These are phyloP conservation scores for Phoma sp. DNA, from an alignment of 2,329 filamentous ascomycete genomes.

Conservation along the genomic window DNA sequence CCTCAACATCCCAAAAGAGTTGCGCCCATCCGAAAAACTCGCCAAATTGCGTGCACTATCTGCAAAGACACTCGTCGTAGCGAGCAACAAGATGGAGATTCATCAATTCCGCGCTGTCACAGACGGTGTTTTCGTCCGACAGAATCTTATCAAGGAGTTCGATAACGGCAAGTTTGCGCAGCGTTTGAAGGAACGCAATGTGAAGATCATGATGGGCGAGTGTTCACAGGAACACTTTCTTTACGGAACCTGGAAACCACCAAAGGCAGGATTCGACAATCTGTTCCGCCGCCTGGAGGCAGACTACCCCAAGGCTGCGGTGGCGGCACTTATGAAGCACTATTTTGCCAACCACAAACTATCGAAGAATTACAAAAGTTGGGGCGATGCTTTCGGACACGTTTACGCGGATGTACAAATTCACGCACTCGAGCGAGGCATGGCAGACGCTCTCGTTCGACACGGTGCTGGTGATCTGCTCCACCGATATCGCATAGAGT, in stretches of 20 bases:
- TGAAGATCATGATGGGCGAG: slow-evolving; percentile 62
- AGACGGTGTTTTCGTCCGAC: slow-evolving; percentile 57
- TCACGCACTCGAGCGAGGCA: slow-evolving; percentile 59
- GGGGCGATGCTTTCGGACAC: slow-evolving; percentile 60
- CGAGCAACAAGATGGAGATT: slow-evolving; percentile 52
- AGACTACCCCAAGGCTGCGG: slow-evolving; percentile 58
- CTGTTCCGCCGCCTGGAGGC: slow-evolving; percentile 57
- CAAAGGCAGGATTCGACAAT: slow-evolving; percentile 49
- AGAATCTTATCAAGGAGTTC: slow-evolving; percentile 54
- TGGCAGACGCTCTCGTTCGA: slow-evolving; percentile 53
- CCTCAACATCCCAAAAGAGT: slow-evolving; percentile 52
- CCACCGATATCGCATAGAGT: slow-evolving; percentile 62
- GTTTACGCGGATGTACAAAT: slow-evolving; percentile 65
- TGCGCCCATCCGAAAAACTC: slow-evolving; percentile 55
- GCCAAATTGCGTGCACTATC: slow-evolving; percentile 51
- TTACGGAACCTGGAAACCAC: slow-evolving; percentile 60
- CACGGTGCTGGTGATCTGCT: slow-evolving; percentile 55
- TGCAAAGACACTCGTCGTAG: slow-evolving; percentile 51
- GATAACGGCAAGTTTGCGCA: slow-evolving; percentile 57
- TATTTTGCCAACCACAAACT: slow-evolving; percentile 53
- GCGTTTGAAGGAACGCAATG: slow-evolving; percentile 52
- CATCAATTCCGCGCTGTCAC: slow-evolving; percentile 63
- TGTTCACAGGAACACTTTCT: slow-evolving; percentile 61
- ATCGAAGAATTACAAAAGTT: slow-evolving; percentile 51
- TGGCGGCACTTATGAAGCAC: slow-evolving; percentile 52